Evolutionary conservation across 805 yeast species (phyloP).

Genomic region (Hanseniaspora thailandica): DNA sequence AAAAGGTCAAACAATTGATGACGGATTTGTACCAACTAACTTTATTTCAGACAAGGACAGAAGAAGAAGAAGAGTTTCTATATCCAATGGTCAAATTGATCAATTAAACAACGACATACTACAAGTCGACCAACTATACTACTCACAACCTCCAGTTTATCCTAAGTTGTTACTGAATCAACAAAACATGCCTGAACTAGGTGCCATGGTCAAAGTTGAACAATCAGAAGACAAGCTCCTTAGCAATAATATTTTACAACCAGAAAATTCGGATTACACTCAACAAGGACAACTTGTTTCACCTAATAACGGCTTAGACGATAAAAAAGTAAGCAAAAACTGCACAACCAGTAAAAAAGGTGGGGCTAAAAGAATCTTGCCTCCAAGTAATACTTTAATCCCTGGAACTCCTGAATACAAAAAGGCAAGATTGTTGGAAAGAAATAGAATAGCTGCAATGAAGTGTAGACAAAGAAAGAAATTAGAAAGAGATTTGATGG

Average conservation of each 20-base stretch:
- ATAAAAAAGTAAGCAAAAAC: constrained; percentile 37
- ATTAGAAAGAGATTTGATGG: constrained; percentile 55
- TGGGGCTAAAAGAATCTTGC: constrained; percentile 12
- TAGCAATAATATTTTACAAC: not conserved
- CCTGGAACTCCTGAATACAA: constrained; percentile 66
- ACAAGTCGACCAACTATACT: constrained; percentile 31
- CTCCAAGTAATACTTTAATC: constrained; percentile 35
- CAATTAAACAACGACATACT: constrained; percentile 42
- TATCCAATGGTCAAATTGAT: constrained; percentile 76
- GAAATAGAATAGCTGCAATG: constrained; percentile 58
- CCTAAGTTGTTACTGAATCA: constrained; percentile 16
- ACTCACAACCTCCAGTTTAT: constrained; percentile 28
- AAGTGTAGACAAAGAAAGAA: constrained; percentile 59
- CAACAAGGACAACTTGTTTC: not conserved
- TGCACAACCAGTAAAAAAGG: constrained; percentile 5
- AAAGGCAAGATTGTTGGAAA: constrained; percentile 46
- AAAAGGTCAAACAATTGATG: not conserved
- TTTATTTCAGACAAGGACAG: not conserved
- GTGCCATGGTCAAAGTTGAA: constrained; percentile 19
- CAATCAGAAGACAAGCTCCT: not conserved
- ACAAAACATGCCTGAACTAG: constrained; percentile 18
- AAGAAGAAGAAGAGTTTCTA: constrained; percentile 55
- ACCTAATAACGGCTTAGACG: not conserved
- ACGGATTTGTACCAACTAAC: not conserved
- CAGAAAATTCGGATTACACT: not conserved